Conservation (phyloP, 345 rosid genomes). For the Populus alba region DNA sequence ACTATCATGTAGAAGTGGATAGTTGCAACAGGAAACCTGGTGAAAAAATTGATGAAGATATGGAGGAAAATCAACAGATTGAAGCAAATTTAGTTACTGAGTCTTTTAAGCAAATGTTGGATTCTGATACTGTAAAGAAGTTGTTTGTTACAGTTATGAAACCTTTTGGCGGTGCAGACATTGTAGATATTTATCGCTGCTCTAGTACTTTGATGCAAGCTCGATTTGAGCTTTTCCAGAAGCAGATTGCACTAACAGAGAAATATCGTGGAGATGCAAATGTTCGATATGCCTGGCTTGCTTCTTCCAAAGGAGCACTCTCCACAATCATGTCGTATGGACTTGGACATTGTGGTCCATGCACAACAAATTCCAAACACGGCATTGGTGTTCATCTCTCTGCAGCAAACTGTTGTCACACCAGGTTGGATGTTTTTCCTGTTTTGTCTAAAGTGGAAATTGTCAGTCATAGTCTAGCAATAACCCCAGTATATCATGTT, state of each 20-base stretch:
- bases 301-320: slow-evolving; percentile 50
- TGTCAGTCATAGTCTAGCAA: neutral
- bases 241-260: slow-evolving; percentile 66
- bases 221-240: slow-evolving; percentile 65
- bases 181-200: slow-evolving; percentile 47
- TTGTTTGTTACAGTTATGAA: slow-evolving; percentile 54
- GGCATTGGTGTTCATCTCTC: slow-evolving; percentile 84
- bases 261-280: slow-evolving; percentile 79
- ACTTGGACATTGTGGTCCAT: slow-evolving; percentile 62
- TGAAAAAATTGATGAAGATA: slow-evolving; percentile 39
- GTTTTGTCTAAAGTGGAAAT: neutral
- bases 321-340: slow-evolving; percentile 50
- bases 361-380: slow-evolving; percentile 44
- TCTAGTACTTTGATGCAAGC: slow-evolving; percentile 39
- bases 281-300: slow-evolving; percentile 87
- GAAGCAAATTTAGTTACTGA: slow-evolving; percentile 8
- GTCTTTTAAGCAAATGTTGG: slow-evolving; percentile 29
- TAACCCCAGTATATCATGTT: neutral
- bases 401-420: slow-evolving; percentile 45
- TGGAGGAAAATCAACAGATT: slow-evolving; percentile 29
- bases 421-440: slow-evolving; percentile 49
- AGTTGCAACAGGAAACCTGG: slow-evolving; percentile 38
- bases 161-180: slow-evolving; percentile 39
- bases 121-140: slow-evolving; percentile 42
- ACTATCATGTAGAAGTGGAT: slow-evolving; percentile 38